Percentiles rank a stretch among this genome's conserved stretches.
Conservation (phyloP, 169 alveolate species). For the Toxoplasma gondii region DNA sequence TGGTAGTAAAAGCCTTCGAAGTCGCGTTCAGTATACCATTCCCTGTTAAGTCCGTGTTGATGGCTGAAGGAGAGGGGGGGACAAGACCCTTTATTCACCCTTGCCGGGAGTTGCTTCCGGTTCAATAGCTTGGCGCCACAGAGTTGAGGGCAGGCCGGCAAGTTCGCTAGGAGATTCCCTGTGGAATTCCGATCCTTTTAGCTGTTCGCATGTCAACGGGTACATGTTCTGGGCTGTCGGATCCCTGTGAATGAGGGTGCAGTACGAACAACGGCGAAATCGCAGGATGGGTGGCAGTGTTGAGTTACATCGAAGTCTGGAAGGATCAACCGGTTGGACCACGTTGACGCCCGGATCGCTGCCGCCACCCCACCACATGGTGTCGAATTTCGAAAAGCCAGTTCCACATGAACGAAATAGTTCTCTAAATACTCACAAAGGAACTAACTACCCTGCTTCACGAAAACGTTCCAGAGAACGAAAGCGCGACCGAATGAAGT, state of each 20-base stretch:
- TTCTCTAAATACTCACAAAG: no score
- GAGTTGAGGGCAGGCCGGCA: not conserved
- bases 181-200: not conserved
- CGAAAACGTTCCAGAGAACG: no score
- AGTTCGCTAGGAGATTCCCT: not conserved
- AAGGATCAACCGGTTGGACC: not conserved
- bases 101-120: no score
- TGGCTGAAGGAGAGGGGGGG: no score
- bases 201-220: conserved; percentile 41
- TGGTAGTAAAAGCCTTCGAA: no score
- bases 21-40: no score
- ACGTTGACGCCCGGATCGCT: conserved; percentile 20
- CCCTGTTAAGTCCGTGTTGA: no score
- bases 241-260: conserved; percentile 39
- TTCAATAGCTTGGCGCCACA: no score
- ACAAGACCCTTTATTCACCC: no score
- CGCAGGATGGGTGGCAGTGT: not conserved
- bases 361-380: conserved; percentile 15
- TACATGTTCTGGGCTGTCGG: conserved; percentile 44
- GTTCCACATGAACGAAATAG: no score
- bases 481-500: no score
- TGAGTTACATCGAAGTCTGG: not conserved
- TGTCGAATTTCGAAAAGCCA: not conserved
- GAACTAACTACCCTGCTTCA: no score
- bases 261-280: conserved; percentile 32